A percentile compares a stretch with the other conserved stretches of the same genome.
Evolutionary conservation across 352 stramenopile genomes (phyloP).

Genomic region (Phytophthora hybrid): DNA sequence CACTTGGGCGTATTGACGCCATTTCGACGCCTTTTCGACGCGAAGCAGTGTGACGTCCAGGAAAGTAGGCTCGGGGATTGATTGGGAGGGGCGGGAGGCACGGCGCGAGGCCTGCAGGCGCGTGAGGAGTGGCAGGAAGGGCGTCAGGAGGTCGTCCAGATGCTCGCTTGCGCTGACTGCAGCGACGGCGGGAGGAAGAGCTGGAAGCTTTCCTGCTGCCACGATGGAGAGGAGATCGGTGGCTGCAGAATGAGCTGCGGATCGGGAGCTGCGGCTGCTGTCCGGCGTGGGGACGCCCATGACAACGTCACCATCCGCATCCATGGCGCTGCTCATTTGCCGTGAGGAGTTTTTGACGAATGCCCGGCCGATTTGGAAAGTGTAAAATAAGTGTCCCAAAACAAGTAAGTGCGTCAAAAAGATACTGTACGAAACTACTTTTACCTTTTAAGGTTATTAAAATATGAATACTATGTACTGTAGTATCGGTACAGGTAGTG

Average conservation of each 20-base stretch:
- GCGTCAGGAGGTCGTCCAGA: constrained; percentile 38
- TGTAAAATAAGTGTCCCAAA: too few relatives aligned
- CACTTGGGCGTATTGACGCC: constrained; percentile 52
- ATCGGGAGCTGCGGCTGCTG: too few relatives aligned
- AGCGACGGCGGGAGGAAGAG: constrained; percentile 22
- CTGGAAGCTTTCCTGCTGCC: constrained; percentile 30
- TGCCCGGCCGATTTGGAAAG: too few relatives aligned
- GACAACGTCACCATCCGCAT: neutral
- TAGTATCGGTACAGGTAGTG: too few relatives aligned
- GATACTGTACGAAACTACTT: too few relatives aligned
- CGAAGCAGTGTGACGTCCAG: constrained; percentile 44
- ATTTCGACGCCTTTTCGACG: constrained; percentile 51
- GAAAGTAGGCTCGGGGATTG: neutral
- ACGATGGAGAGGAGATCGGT: constrained; percentile 36
- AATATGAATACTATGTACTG: too few relatives aligned
- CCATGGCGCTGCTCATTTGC: neutral
- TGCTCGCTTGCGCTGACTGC: constrained; percentile 13
- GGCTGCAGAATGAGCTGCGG: neutral
- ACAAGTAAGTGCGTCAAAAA: too few relatives aligned
- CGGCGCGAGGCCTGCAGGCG: constrained; percentile 50
- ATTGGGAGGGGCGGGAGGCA: neutral
- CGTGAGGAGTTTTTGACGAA: neutral
- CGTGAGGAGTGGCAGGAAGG: constrained; percentile 60
- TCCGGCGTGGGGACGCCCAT: neutral
- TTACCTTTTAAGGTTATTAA: too few relatives aligned